These are phyloP conservation scores for Scopulariopsis brevicaulis DNA, from an alignment of 2,329 filamentous ascomycete genomes.

Conservation along the genomic window DNA sequence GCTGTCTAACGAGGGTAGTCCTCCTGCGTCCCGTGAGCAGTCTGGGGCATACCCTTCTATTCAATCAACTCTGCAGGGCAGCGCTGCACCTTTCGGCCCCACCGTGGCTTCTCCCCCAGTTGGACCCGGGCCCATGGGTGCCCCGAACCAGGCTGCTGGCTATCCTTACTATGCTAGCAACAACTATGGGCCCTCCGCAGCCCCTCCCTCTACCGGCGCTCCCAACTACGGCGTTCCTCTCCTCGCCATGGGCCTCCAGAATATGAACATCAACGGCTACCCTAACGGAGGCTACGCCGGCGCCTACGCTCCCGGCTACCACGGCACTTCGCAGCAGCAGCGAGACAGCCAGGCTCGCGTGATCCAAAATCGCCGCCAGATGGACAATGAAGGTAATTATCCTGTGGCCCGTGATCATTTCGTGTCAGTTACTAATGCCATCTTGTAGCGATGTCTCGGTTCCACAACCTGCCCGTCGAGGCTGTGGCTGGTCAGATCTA, in stretches of 20 bases:
- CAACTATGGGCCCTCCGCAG: constrained; percentile 2
- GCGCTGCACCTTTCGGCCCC: constrained; percentile 68
- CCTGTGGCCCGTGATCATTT: too few species aligned
- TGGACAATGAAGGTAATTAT: constrained; percentile 55
- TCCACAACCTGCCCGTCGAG: constrained; percentile 73
- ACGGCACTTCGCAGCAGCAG: constrained; percentile 22
- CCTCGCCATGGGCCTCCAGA: constrained; percentile 57
- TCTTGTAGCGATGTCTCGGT: constrained; percentile 57
- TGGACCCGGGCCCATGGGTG: constrained; percentile 17
- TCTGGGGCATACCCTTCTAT: constrained; percentile 43
- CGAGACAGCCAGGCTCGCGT: constrained; percentile 68
- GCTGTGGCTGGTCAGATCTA: constrained; percentile 76
- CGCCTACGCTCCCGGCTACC: constrained; percentile 16
- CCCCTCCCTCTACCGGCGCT: constrained; percentile 13
- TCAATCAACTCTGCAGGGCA: constrained; percentile 67
- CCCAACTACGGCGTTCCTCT: constrained; percentile 38
- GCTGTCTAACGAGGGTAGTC: constrained; percentile 40
- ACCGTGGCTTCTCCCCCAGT: constrained; percentile 19
- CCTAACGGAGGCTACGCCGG: constrained; percentile 1
- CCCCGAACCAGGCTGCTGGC: constrained; percentile 15
- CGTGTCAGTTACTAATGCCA: not conserved
- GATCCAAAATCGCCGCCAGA: constrained; percentile 63
- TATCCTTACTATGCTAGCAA: constrained; percentile 3
- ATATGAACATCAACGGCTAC: constrained; percentile 32
- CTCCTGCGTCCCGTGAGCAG: constrained; percentile 29